These are phyloP conservation scores for Waltergamsia citrina DNA, from an alignment of 2,329 filamentous ascomycete species.

Conservation along the genomic window DNA sequence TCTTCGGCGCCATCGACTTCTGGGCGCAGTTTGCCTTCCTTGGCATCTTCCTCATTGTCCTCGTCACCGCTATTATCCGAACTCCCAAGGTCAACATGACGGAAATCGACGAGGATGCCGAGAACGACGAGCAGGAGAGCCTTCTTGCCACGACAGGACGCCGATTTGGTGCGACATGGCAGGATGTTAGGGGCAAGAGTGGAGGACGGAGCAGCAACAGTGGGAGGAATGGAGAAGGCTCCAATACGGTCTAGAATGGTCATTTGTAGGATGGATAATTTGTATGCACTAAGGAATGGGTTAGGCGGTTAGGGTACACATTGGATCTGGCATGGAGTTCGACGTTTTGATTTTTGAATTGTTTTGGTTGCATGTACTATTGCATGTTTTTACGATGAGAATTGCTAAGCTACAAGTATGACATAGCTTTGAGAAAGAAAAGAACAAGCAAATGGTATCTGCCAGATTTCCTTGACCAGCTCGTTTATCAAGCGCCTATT, in stretches of 20 bases:
- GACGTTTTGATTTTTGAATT: not conserved
- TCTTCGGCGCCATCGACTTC: slow-evolving; percentile 87
- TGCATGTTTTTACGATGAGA: not conserved
- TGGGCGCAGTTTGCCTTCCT: slow-evolving; percentile 95
- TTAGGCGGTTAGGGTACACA: not conserved
- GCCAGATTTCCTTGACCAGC: too few species aligned
- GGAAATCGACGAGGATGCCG: slow-evolving; percentile 78
- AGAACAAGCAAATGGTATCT: not conserved
- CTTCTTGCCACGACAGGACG: slow-evolving; percentile 75
- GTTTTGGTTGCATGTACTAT: not conserved
- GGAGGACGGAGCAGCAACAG: slow-evolving; percentile 10
- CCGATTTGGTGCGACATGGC: slow-evolving; percentile 78
- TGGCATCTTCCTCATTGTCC: slow-evolving; percentile 71
- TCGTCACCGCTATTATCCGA: slow-evolving; percentile 69
- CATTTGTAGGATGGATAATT: not conserved
- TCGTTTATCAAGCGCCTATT: slow-evolving; percentile 23
- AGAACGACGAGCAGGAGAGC: slow-evolving; percentile 89
- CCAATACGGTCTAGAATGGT: slow-evolving; percentile 1
- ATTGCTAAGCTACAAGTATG: not conserved
- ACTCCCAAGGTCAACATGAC: slow-evolving; percentile 68
- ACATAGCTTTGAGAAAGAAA: not conserved
- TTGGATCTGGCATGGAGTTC: not conserved
- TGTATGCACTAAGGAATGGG: not conserved
- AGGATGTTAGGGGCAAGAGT: slow-evolving; percentile 63
- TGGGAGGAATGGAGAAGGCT: slow-evolving; percentile 6